A percentile compares a stretch with the other conserved stretches of the same genome.
Conservation (phyloP, 2,329 filamentous ascomycete species). For the Macrophomina pseudophaseolina region DNA sequence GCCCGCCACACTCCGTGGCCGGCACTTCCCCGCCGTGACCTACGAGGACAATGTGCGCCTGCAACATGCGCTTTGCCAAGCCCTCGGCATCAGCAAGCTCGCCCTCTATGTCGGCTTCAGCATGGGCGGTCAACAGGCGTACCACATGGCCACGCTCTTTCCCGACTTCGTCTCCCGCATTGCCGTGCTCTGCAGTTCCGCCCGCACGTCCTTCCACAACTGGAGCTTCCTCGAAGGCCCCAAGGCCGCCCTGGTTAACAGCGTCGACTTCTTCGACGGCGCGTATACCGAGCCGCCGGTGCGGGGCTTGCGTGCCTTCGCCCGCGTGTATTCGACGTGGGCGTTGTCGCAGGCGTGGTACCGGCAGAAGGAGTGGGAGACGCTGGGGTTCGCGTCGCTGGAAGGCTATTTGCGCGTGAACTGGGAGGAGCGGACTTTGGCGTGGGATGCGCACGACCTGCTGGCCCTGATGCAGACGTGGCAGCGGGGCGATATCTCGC, state of each 20-base stretch:
- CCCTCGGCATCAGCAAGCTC: conserved; percentile 51
- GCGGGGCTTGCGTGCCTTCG: conserved; percentile 42
- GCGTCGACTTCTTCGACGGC: conserved; percentile 42
- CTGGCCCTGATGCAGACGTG: conserved; percentile 47
- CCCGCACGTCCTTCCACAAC: conserved; percentile 59
- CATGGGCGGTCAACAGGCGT: conserved; percentile 62
- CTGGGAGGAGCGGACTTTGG: conserved; percentile 37
- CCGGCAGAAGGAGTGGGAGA: conserved; percentile 44
- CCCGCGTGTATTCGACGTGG: conserved; percentile 48
- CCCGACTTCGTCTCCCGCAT: conserved; percentile 51
- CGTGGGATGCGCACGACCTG: conserved; percentile 45
- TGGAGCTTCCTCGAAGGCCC: conserved; percentile 62
- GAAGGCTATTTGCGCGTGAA: conserved; percentile 35
- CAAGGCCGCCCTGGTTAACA: conserved; percentile 53
- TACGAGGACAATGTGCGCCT: conserved; percentile 60
- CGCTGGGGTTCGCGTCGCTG: conserved; percentile 39
- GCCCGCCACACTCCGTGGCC: conserved; percentile 15
- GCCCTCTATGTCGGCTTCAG: conserved; percentile 60
- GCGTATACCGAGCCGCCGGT: background rate
- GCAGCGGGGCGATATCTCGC: conserved; percentile 48
- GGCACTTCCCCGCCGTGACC: conserved; percentile 51
- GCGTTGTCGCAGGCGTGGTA: conserved; percentile 49
- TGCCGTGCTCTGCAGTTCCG: conserved; percentile 57
- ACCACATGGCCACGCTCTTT: conserved; percentile 57
- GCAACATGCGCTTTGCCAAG: conserved; percentile 52